Evolutionary conservation across 2,329 filamentous ascomycete genomes (phyloP).

Genomic region (Microdochium nivale): DNA sequence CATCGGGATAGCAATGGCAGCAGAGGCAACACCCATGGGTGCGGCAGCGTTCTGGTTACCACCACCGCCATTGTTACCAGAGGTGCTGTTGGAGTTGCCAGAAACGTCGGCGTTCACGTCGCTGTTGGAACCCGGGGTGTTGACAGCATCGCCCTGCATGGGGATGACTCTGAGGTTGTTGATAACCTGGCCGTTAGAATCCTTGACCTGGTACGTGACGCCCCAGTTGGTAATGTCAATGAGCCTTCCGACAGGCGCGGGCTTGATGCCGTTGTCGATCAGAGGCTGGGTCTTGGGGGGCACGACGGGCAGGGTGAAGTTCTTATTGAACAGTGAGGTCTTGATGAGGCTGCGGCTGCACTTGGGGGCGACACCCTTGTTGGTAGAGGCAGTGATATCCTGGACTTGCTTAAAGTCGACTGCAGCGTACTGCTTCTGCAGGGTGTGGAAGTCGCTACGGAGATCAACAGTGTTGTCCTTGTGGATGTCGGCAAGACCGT

Average conservation of each 20-base stretch:
- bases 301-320: slow-evolving; percentile 67
- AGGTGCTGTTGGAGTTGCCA: not conserved
- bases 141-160: slow-evolving; percentile 10
- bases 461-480: slow-evolving; percentile 47
- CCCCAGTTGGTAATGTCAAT: slow-evolving; percentile 58
- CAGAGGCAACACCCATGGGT: not conserved
- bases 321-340: slow-evolving; percentile 58
- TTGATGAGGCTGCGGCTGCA: slow-evolving; percentile 63
- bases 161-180: slow-evolving; percentile 35
- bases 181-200: slow-evolving; percentile 30
- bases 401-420: slow-evolving; percentile 64
- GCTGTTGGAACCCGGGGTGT: slow-evolving; percentile 10
- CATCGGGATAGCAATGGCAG: slow-evolving; percentile 1
- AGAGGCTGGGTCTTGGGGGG: slow-evolving; percentile 62
- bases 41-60: slow-evolving; percentile 2
- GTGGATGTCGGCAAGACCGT: slow-evolving; percentile 53
- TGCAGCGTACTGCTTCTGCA: slow-evolving; percentile 66
- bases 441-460: slow-evolving; percentile 60
- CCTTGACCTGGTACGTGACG: slow-evolving; percentile 36
- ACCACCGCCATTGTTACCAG: slow-evolving; percentile 6
- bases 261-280: slow-evolving; percentile 67
- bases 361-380: slow-evolving; percentile 42
- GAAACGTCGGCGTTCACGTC: not conserved
- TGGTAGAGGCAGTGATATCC: slow-evolving; percentile 47
- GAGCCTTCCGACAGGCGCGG: slow-evolving; percentile 57